Evolutionary conservation across 2,329 filamentous ascomycete species (phyloP).

Genomic region (Beauveria caledonica): DNA sequence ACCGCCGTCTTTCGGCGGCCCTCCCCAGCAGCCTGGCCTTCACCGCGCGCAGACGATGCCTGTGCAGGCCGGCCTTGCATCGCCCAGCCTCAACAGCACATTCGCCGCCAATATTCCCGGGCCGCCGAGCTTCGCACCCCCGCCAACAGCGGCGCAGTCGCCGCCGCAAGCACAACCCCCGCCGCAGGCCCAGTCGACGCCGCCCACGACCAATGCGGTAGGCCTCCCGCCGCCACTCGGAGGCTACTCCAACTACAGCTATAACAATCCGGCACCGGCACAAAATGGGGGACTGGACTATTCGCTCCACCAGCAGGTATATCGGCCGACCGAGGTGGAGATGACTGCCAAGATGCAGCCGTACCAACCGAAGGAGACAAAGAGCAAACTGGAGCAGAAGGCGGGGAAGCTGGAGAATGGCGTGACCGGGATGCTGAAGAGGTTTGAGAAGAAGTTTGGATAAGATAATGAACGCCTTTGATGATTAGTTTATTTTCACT

Average conservation of each 20-base stretch:
- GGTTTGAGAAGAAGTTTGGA: conserved; percentile 67
- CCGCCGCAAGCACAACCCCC: conserved; percentile 17
- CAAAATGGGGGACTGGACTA: conserved; percentile 36
- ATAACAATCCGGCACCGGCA: conserved; percentile 22
- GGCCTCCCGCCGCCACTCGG: conserved; percentile 38
- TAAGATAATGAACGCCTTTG: conserved; percentile 18
- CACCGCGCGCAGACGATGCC: conserved; percentile 44
- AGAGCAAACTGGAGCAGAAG: conserved; percentile 53
- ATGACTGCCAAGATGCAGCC: conserved; percentile 24
- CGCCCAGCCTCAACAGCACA: conserved; percentile 33
- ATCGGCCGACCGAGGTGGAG: conserved; percentile 59
- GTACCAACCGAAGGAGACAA: conserved; percentile 36
- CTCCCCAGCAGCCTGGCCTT: conserved; percentile 35
- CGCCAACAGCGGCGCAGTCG: conserved; percentile 14
- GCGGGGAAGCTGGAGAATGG: conserved; percentile 61
- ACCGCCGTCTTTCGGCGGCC: conserved; percentile 34
- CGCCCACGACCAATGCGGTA: conserved; percentile 27
- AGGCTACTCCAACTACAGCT: conserved; percentile 49
- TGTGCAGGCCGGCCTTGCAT: conserved; percentile 27
- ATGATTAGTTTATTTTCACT: background rate
- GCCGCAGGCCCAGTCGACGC: conserved; percentile 17
- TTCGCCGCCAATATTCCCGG: conserved; percentile 33
- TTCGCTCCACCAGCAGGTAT: conserved; percentile 58
- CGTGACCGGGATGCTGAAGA: conserved; percentile 64
- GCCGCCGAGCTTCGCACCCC: conserved; percentile 16